Evolutionary conservation across 2,329 filamentous ascomycete species (phyloP).

Genomic region (Phoma sp.): DNA sequence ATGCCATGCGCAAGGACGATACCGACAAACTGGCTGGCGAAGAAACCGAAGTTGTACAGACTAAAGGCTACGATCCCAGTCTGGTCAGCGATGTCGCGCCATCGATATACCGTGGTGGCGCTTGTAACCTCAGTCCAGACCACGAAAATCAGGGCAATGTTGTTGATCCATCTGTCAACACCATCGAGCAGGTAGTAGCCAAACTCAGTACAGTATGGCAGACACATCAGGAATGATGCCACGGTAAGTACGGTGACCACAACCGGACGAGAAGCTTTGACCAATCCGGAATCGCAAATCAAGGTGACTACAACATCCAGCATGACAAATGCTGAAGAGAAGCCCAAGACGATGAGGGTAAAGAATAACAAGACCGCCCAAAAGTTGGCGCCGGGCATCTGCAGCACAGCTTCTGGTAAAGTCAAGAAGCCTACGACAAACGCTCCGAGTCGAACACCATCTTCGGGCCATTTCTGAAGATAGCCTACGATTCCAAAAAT

Average conservation of each 20-base stretch:
- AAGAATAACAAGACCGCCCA: constrained; percentile 68
- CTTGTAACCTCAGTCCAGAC: constrained; percentile 62
- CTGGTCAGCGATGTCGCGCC: constrained; percentile 57
- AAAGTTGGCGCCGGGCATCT: constrained; percentile 65
- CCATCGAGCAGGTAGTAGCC: constrained; percentile 64
- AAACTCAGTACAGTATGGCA: constrained; percentile 66
- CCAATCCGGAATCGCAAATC: constrained; percentile 59
- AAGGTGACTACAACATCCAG: constrained; percentile 64
- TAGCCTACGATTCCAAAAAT: constrained; percentile 66
- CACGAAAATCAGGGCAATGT: constrained; percentile 63
- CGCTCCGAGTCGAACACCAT: constrained; percentile 58
- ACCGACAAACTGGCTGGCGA: constrained; percentile 61
- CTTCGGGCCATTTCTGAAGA: constrained; percentile 51
- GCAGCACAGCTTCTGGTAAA: constrained; percentile 61
- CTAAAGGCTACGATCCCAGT: constrained; percentile 55
- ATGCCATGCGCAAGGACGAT: constrained; percentile 59
- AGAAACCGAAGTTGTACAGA: constrained; percentile 61
- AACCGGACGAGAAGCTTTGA: constrained; percentile 55
- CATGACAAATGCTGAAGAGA: constrained; percentile 67
- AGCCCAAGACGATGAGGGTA: constrained; percentile 65
- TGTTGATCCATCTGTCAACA: constrained; percentile 65
- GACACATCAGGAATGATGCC: constrained; percentile 61
- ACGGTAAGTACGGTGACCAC: constrained; percentile 61
- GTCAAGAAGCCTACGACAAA: constrained; percentile 68
- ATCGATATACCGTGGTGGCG: constrained; percentile 63